Evolutionary conservation across 2,329 filamentous ascomycete species (phyloP), one percentile per base, ranked within the genome.

Genomic region (Blastomyces gilchristii): DNA sequence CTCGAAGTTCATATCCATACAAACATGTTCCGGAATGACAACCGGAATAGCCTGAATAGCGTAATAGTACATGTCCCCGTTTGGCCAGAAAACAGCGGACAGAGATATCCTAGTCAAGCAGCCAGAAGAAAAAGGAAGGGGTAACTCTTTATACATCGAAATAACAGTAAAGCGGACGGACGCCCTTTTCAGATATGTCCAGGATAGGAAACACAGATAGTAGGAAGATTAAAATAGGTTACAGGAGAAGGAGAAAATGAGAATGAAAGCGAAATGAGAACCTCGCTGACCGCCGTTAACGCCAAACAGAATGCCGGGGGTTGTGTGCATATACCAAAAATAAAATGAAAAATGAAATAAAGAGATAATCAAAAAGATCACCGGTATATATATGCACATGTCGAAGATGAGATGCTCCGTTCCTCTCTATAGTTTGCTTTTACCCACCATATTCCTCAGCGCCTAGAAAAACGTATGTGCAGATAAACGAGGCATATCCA

Each of bases 401-500:
- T 43, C 37, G 54, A 43, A 58, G 54, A 56, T 58, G 54, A 58
- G 54, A 58, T 43, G 54, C 16, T 58, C 37, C 54, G 37, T 5
- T 39, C 37, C 54, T 28, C 54, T 58, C 34, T 43, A 58, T 58
- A 43, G 8, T 43, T 43, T 43, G 54, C 54, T 43, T 58, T 58
- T 58, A 22, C 12, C 54, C 37, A 58, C 22, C 54, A n/a, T 56
- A 31, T 56, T 22, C 53, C 53, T 56, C n/a, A 37, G 53, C 53
- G 53, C 53, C 53, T 34, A 37, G 31, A n/a, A 34, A 18, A 34
- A 37, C 18, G 53, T 43, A 43, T 28, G 37, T 39, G 22, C 7
- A 58, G 25, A 43, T 6, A 58, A 43, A 43, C 52, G 50, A 60
- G 56, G 63, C 62, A 56, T 53, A 63, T 37, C 61, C 62, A 63